Base-by-base conservation (phyloP, 164 flowering plant species). In the Magnolia kwangsiensis region DNA sequence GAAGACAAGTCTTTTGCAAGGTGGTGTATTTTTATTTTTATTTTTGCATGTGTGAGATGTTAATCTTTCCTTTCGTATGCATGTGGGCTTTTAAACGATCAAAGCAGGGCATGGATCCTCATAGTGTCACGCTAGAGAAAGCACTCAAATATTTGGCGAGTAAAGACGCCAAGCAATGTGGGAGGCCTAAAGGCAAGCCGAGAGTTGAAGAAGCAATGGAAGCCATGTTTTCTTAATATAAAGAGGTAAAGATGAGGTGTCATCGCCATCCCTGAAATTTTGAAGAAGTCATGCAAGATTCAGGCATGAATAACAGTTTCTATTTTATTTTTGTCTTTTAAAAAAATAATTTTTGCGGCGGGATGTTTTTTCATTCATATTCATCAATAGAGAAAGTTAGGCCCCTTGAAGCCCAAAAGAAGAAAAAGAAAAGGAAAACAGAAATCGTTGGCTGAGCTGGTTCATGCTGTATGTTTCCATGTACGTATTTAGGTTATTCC, bases 101-200 rank as follows among this genome's bases (percentile, higher is more conserved):
- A 31, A 10, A 80, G 80, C 88, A 95, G 98, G 82, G 80, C 66
- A 1, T 86, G 83, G 78, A 89, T 45, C 91, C 98, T 7, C 73
- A 74, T 1, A 83, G 87, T 5, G 51, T 96, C 37, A 88, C 87
- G 9, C 37, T 96, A 20, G 94, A 92, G 69, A 90, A 88, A 72
- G 98, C 95, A 74, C 21, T 93, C 80, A 78, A 85, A 83, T 80
- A 89, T 67, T 81, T 95, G 80, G 71, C 78, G 5, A 63, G 94
- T 65, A 83, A 82, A 66, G 79, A 82, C 75, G 91, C 85, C 1
- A 92, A 74, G 76, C 81, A 71, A 71, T 67, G 75, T 74, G 98
- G 99, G 5, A 89, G 97, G 51, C 97, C 96, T 21, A 89, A 86
- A 82, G 73, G 76, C 14, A 82, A 82, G 67, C 75, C 82, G 4